A percentile compares a stretch with the other conserved stretches of the same genome.
Conservation (phyloP, 345 rosid species). For the Eucalyptus urophylla region DNA sequence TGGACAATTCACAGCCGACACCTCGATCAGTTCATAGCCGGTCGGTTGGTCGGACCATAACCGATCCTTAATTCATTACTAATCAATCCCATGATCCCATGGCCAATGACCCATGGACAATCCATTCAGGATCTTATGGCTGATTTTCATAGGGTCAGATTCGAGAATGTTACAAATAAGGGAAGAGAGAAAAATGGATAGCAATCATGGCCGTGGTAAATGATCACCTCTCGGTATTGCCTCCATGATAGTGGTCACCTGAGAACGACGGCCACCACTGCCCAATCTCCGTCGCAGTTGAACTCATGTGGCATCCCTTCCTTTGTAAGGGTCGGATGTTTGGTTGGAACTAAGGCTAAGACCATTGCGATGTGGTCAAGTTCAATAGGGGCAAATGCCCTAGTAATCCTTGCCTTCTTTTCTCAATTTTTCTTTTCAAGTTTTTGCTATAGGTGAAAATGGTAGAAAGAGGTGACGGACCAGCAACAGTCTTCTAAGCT, state of each 20-base stretch:
- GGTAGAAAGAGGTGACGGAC: neutral
- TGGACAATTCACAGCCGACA: no score
- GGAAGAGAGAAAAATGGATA: no score
- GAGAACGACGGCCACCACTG: neutral
- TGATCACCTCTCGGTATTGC: neutral
- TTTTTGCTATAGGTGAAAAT: neutral
- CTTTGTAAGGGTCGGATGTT: neutral
- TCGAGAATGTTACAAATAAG: no score
- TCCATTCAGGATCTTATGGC: no score
- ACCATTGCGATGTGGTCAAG: neutral
- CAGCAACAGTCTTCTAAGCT: neutral
- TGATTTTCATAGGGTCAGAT: fast-evolving
- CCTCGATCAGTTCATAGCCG: no score
- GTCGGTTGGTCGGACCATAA: fast-evolving
- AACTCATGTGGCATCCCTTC: neutral
- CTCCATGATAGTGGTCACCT: neutral
- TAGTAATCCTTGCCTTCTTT: neutral
- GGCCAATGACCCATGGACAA: no score
- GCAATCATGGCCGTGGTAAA: neutral
- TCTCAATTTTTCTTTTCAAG: neutral
- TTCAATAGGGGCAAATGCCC: neutral
- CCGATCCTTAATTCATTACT: no score
- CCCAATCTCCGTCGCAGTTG: neutral
- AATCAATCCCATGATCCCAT: no score
- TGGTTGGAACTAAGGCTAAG: neutral